Evolutionary conservation across 441 rosid genomes (phyloP).

Genomic region (Kokia cookei): DNA sequence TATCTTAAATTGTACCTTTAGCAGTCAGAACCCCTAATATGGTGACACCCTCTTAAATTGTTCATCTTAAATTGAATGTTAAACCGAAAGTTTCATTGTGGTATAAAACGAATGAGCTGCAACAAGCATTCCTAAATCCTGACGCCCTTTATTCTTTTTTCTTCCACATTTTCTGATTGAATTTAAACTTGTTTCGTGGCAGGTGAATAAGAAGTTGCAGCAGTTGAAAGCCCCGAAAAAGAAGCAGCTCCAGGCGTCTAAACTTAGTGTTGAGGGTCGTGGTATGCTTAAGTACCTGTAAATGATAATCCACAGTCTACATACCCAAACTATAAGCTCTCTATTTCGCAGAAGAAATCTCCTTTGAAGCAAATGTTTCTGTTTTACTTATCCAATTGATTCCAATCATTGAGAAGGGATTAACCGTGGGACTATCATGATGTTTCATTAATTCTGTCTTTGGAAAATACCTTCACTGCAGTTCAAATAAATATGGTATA

Average conservation of each 20-base stretch:
- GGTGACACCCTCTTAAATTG: not conserved
- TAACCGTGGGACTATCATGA: not conserved
- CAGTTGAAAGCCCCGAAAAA: slow-evolving; percentile 95
- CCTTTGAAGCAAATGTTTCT: not conserved
- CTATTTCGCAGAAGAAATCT: not conserved
- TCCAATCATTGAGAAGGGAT: not conserved
- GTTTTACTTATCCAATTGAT: not conserved
- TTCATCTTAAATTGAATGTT: not conserved
- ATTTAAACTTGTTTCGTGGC: slow-evolving; percentile 12
- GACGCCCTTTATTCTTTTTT: not conserved
- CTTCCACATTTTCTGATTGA: not conserved
- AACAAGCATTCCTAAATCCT: not conserved
- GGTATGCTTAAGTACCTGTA: slow-evolving; percentile 91
- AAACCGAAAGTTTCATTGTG: too few relatives aligned
- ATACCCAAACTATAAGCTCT: not conserved
- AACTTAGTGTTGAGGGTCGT: slow-evolving; percentile 91
- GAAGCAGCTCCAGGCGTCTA: slow-evolving; percentile 87
- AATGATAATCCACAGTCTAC: slow-evolving; percentile 5
- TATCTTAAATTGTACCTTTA: not conserved
- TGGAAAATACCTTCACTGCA: not conserved
- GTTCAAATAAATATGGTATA: not conserved
- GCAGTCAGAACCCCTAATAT: not conserved
- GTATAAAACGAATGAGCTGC: not conserved
- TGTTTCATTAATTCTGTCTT: not conserved
- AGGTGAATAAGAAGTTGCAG: slow-evolving; percentile 97